Evolutionary conservation across 768 basidiomycete genomes (phyloP), one percentile per base, ranked within the genome.

Genomic region (Neoboletus brunneissimus): DNA sequence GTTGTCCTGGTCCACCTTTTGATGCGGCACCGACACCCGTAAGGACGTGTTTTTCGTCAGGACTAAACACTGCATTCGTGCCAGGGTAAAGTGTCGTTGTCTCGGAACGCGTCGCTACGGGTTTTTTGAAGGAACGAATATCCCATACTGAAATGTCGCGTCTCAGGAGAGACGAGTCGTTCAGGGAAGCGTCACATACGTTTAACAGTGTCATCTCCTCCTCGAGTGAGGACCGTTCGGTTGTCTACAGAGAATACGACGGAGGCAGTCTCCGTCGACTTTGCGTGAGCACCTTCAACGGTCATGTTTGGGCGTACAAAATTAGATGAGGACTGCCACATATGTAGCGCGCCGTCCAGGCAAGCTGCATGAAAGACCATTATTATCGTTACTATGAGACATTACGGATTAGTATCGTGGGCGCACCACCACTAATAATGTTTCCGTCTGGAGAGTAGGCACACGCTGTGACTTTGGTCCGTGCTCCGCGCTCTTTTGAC

Each of bases 161-260:
- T 56, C 35, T 57, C 52, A 53, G 40, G 50, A 44, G 25, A 45
- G 50, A 50, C 23, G 15, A 10, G 37, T 43, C 27, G 11, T 23
- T 43, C 32, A 23, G 20, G 22, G 50, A 56, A 62, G 44, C n/a
- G 46, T 57, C 45, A 84, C 93, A 61, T 73, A 97, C 96, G 72
- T 75, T 98, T 99, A 54, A 98, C 88, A 2, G 94, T 96, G 68
- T 95, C 89, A 74, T 99, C 97, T 1, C 91, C 93, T 40, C 96
- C 94, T 65, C 97, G 79, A 7, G 93, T 95, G 55, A 94, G 80
- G 32, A 98, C 73, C 22, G 89, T 91, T 56, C 81, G 79, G 2
- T 91, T 90, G 66, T 99, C 97, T 48, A 94, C 81, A 10, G 93
- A 91, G 70, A 97, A 98, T 13, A 84, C 83, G 44, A 98, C 66